These are phyloP conservation scores for Hysterium pulicare DNA, from an alignment of 2,329 filamentous ascomycete genomes.

Conservation along the genomic window DNA sequence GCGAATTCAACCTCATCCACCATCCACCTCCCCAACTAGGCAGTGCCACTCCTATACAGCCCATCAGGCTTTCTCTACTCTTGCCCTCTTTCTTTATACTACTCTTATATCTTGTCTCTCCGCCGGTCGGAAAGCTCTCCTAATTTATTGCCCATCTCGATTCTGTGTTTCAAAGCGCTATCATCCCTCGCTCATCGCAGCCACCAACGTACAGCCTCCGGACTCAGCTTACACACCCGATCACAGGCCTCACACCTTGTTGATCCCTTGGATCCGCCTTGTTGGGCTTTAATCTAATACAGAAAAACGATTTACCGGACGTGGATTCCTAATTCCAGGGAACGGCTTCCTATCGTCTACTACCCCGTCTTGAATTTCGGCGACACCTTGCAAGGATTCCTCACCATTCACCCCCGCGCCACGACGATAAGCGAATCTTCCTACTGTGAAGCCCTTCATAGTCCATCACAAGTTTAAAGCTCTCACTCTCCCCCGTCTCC, in stretches of 20 bases:
- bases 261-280: conserved; percentile 23
- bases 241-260: conserved; percentile 15
- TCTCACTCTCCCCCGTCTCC: conserved; percentile 8
- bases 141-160: conserved; percentile 23
- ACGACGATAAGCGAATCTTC: conserved; percentile 1
- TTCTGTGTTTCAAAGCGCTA: conserved; percentile 25
- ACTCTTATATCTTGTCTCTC: conserved; percentile 17
- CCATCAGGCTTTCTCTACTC: conserved; percentile 13
- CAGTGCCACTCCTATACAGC: conserved; percentile 23
- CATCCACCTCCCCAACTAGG: conserved; percentile 15
- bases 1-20: conserved; percentile 15
- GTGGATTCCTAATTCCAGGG: conserved; percentile 14
- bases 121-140: conserved; percentile 28
- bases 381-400: conserved; percentile 4
- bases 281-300: conserved; percentile 27
- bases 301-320: conserved; percentile 3
- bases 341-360: not conserved
- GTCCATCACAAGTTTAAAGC: conserved; percentile 16
- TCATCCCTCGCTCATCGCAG: conserved; percentile 17
- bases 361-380: not conserved
- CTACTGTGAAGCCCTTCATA: conserved; percentile 6
- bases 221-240: conserved; percentile 35
- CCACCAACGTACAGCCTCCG: conserved; percentile 29
- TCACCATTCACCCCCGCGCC: conserved; percentile 9
- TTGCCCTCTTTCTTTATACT: conserved; percentile 12